These are phyloP conservation scores for Endotrypanum monterogeii DNA, from an alignment of 208 protist species.

Conservation along the genomic window DNA sequence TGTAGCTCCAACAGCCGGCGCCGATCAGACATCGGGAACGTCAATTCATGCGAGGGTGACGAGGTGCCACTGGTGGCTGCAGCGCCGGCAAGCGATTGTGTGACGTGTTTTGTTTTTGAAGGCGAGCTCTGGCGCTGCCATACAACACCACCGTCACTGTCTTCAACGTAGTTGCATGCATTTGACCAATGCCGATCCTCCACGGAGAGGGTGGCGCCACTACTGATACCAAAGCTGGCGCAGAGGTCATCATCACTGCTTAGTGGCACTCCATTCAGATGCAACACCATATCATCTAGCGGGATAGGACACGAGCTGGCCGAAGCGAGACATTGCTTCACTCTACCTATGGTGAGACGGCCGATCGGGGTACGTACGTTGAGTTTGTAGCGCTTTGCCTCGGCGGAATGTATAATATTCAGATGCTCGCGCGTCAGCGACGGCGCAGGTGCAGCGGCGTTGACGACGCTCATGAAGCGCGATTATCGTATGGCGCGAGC, in stretches of 20 bases:
- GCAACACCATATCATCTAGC: conserved; percentile 40
- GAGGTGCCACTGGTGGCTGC: neutral
- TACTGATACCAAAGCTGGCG: conserved; percentile 53
- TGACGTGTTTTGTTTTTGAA: no score
- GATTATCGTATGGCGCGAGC: neutral
- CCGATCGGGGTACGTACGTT: conserved; percentile 53
- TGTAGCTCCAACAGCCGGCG: conserved; percentile 61
- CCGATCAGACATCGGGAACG: conserved; percentile 36
- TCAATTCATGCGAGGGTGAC: neutral
- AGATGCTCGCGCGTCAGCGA: conserved; percentile 32
- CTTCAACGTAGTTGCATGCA: neutral
- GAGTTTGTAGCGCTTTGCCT: conserved; percentile 60
- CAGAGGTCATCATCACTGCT: conserved; percentile 46
- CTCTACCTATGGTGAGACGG: conserved; percentile 55
- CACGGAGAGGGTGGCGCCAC: conserved; percentile 59
- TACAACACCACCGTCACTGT: neutral
- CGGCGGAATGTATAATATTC: conserved; percentile 59
- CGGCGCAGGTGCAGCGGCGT: neutral
- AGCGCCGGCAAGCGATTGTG: neutral
- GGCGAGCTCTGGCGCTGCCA: neutral
- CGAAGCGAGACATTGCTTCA: conserved; percentile 73
- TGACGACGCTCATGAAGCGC: neutral
- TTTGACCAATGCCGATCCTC: conserved; percentile 22
- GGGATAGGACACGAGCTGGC: conserved; percentile 56
- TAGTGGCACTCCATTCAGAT: conserved; percentile 61